These are phyloP conservation scores for Citrus mangshanensis DNA, from an alignment of 345 rosid species.

Conservation along the genomic window DNA sequence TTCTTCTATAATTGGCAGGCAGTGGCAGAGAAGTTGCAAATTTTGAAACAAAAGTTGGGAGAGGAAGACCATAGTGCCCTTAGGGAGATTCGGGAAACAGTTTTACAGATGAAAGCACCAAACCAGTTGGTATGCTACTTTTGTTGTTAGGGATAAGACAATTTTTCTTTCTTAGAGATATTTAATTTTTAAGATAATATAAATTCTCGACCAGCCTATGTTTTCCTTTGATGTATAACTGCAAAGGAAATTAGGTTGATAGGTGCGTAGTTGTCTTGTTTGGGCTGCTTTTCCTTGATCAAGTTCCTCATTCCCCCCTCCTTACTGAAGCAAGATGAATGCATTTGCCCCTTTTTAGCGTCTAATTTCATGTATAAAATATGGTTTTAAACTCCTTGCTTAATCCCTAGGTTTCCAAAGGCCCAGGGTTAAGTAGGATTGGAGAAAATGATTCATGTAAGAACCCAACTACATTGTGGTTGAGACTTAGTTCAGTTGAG, in stretches of 20 bases:
- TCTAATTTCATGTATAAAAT: background rate
- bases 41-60: slow-evolving; percentile 59
- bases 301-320: background rate
- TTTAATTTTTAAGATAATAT: background rate
- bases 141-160: background rate
- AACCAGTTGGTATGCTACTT: slow-evolving; percentile 59
- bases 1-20: slow-evolving; percentile 41
- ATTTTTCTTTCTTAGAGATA: background rate
- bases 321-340: background rate
- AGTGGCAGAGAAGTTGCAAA: slow-evolving; percentile 58
- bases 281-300: background rate
- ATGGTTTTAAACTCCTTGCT: background rate
- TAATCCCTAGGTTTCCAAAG: background rate
- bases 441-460: background rate
- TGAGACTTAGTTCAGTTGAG: background rate
- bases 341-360: background rate
- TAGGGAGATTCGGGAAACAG: slow-evolving; percentile 64
- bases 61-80: slow-evolving; percentile 62
- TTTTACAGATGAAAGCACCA: slow-evolving; percentile 69
- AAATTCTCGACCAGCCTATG: background rate
- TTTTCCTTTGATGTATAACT: background rate
- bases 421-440: background rate
- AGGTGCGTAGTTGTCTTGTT: background rate
- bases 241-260: background rate
- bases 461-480: background rate